Evolutionary conservation across 1,284 basidiomycete species (phyloP), one percentile per base, ranked within the genome.

Genomic region (Cutaneotrichosporon spelunceum): DNA sequence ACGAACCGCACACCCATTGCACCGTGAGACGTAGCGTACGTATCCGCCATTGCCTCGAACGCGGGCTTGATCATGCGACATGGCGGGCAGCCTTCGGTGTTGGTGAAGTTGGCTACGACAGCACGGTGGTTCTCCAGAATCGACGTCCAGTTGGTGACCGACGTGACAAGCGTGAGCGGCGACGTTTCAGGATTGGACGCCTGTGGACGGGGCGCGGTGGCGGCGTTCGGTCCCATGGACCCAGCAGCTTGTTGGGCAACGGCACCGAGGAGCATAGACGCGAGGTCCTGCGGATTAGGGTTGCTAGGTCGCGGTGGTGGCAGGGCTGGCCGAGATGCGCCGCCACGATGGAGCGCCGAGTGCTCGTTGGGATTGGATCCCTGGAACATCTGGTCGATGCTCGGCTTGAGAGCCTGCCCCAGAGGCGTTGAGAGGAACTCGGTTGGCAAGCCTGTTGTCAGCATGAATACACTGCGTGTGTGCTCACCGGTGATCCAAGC

Each of bases 391-490:
- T 85, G 82, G 71, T 95, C 92, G 65, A 96, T 94, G 45, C 88
- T 91, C 0, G 92, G 92, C 1, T 88, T 85, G 44, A 95, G 82
- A 3, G 88, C 86, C n/a, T 86, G 85, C 7, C 93, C 93, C 65
- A 96, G 91, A 0, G 93, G 90, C 0, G 93, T 95, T 1, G 90
- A 87, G 24, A 96, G 84, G 76, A 96, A 94, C 69, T 95, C 91
- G 11, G 86, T 84, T 0, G 93, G 91, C 0, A 94, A 82, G 62
- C 92, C 91, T 93, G 67, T 4, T 23, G 47, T 58, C 47, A 60
- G 56, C 33, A 13, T 10, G 1, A 2, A n/a, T 7, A 21, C 2
- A 2, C 10, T 10, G 21, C 8, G 11, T n/a, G 13, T 1, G 10
- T 27, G 73, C 76, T 64, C 54, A 79, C 78, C 75, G 42, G 71